These are phyloP conservation scores for Santalum album DNA, from an alignment of 164 flowering plant genomes.

Conservation along the genomic window DNA sequence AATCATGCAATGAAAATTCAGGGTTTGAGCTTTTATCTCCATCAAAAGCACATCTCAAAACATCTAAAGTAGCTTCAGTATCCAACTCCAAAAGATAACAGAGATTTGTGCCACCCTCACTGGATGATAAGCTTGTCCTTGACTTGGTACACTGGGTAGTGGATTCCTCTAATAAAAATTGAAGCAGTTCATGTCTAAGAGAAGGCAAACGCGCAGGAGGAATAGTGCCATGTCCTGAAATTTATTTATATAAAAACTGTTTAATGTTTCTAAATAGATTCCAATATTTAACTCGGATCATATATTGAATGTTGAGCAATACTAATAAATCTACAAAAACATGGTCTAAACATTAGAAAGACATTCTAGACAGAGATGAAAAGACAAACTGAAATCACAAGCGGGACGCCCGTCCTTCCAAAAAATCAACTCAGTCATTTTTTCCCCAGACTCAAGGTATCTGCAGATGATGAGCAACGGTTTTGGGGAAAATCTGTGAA, in stretches of 20 bases:
- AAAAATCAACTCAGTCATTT: too few species aligned
- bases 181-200: constrained; percentile 63
- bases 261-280: neutral
- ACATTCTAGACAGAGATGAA: too few species aligned
- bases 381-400: too few species aligned
- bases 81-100: constrained; percentile 69
- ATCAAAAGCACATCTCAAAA: constrained; percentile 61
- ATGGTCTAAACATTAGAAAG: too few species aligned
- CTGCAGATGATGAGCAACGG: too few species aligned
- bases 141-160: constrained; percentile 25
- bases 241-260: constrained; percentile 5
- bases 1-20: constrained; percentile 18
- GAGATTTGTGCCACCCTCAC: constrained; percentile 39
- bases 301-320: too few species aligned
- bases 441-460: too few species aligned
- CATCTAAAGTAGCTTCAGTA: constrained; percentile 87
- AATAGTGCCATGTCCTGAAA: constrained; percentile 83
- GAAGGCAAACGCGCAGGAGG: constrained; percentile 58
- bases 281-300: too few species aligned
- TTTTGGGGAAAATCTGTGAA: too few species aligned
- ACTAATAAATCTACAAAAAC: too few species aligned
- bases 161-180: constrained; percentile 63
- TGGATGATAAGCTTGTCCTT: constrained; percentile 20
- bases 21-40: constrained; percentile 31
- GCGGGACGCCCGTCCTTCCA: too few species aligned